phyloP scores from a whole-genome alignment of 257 asterid species.

The Cynanchum wilfordii region DNA sequence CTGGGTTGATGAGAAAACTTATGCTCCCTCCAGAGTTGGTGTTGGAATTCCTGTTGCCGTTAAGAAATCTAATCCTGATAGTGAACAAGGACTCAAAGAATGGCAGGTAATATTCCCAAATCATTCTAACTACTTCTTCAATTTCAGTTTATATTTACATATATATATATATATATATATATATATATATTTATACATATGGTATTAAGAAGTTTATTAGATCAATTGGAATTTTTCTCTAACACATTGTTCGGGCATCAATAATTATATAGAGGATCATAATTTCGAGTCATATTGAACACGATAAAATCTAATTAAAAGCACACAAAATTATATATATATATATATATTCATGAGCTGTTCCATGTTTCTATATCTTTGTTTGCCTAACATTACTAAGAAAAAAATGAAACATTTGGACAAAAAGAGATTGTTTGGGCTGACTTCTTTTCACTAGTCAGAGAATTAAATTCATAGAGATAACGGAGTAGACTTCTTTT shows the following conservation, averaged over 20 bases:
- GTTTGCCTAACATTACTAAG: not conserved
- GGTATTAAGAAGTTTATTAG: not conserved
- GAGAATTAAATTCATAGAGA: not conserved
- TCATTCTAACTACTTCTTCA: not conserved
- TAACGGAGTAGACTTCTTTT: conserved; percentile 5
- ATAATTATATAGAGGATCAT: too few relatives aligned
- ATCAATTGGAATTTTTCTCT: not conserved
- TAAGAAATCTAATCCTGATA: conserved; percentile 74
- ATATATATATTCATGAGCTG: too few relatives aligned
- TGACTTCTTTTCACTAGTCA: not conserved
- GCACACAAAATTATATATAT: too few relatives aligned
- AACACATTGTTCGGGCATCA: too few relatives aligned
- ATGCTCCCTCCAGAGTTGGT: too few relatives aligned
- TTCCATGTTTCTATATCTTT: not conserved
- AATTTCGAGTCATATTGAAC: too few relatives aligned
- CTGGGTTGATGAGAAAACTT: too few relatives aligned
- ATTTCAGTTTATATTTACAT: not conserved
- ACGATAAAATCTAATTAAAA: too few relatives aligned
- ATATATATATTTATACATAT: too few relatives aligned
- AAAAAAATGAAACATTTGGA: not conserved
- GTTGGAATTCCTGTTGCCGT: conserved; percentile 84
- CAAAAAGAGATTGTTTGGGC: not conserved
- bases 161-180: too few relatives aligned
- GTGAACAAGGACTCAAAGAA: conserved; percentile 85
- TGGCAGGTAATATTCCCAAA: conserved; percentile 58